Base-by-base conservation (phyloP, 306 rosid species). In the Pterocarpus santalinus region DNA sequence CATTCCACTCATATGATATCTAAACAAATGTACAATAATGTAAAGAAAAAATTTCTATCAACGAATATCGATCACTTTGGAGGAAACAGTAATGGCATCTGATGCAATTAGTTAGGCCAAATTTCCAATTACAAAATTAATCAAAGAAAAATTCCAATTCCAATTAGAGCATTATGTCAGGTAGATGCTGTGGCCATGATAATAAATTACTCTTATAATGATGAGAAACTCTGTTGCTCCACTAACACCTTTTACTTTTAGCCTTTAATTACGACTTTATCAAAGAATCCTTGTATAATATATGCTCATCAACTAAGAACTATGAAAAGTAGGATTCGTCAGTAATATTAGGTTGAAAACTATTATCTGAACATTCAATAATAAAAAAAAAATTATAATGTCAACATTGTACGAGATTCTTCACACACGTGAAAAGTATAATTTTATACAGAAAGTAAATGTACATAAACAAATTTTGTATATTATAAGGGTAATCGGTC, bases 211-310 rank as follows among this genome's bases (percentile, higher is more conserved):
- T 60, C 4, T 10, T 8, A 39, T 44, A 8, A 7, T 44, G 10
- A 10, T 62, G 67, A 62, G 22, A 49, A 12, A 49, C 0, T 49
- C 3, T 49, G 55, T 3, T 13, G 6, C 17, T 51, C 17, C 36
- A 63, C 13, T 1, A 53, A 69, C 28, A 46, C 49, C 75, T 53
- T 44, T 58, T 33, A 69, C 76, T 17, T 66, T 58, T 57, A 58
- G 53, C 77, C 38, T 67, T 56, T 67, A 14, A 58, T 28, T 28
- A 33, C 36, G 39, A 28, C 60, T 69, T 79, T 79, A 70, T 69
- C 32, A 44, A 43, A 78, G 8, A 56, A 67, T 68, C 28, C 22
- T 6, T 44, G 14, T 56, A 28, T 41, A 58, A 58, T 57, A 78
- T 41, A 67, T 3, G 10, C 15, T 77, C 57, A 66, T 38, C 17